Percentiles rank a stretch among this genome's conserved stretches.
Evolutionary conservation across 1,139 yeast species (phyloP).

Genomic region (Pichia sorboxylosa): DNA sequence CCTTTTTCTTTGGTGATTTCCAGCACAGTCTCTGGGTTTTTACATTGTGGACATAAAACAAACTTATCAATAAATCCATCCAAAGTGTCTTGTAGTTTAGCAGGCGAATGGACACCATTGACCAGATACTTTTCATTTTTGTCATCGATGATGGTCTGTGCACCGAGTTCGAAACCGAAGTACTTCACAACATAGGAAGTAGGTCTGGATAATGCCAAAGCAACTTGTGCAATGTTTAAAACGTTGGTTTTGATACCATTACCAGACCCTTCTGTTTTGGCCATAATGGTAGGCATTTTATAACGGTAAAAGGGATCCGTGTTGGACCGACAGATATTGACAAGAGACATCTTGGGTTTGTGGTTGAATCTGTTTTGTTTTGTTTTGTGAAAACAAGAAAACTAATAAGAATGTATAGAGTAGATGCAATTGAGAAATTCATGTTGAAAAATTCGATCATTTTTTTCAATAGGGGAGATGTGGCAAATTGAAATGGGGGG

Average conservation of each 20-base stretch:
- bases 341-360: constrained; percentile 55
- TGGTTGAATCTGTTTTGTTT: background rate
- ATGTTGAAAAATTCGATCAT: too few species aligned
- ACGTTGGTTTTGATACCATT: constrained; percentile 97
- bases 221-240: constrained; percentile 82
- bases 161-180: constrained; percentile 95
- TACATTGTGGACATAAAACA: constrained; percentile 88
- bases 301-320: constrained; percentile 98
- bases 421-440: too few species aligned
- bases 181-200: constrained; percentile 83
- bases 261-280: constrained; percentile 98
- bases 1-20: constrained; percentile 66
- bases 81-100: constrained; percentile 81
- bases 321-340: constrained; percentile 94
- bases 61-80: constrained; percentile 91
- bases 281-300: constrained; percentile 96
- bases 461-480: too few species aligned
- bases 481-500: too few species aligned
- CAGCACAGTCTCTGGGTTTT: constrained; percentile 95
- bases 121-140: constrained; percentile 79
- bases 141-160: constrained; percentile 78
- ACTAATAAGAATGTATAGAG: too few species aligned
- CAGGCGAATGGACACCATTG: constrained; percentile 89
- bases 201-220: constrained; percentile 90
- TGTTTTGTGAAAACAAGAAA: too few species aligned